Evolutionary conservation across 257 asterid species (phyloP).

Genomic region (Dorcoceras hygrometricum): DNA sequence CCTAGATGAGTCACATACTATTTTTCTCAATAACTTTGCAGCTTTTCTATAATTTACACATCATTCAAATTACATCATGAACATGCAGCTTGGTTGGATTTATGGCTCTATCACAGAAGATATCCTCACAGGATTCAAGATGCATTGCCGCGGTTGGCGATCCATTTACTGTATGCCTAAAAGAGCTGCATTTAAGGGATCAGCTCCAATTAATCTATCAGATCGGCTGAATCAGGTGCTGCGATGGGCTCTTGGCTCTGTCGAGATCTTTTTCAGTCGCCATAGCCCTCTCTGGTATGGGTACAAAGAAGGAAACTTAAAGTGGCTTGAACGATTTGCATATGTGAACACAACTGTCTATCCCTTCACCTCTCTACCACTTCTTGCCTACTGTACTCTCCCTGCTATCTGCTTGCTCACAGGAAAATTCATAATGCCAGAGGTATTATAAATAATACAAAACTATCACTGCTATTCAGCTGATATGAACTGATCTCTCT

Average conservation of each 20-base stretch:
- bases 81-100: conserved; percentile 89
- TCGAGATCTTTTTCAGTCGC: conserved; percentile 85
- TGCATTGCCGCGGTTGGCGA: conserved; percentile 98
- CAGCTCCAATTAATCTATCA: conserved; percentile 88
- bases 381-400: conserved; percentile 85
- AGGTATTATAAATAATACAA: conserved; percentile 36
- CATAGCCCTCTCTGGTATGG: conserved; percentile 90
- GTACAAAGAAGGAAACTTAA: conserved; percentile 72
- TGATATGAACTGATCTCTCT: neutral
- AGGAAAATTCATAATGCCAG: conserved; percentile 91
- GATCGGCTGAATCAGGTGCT: conserved; percentile 96
- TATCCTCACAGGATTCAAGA: conserved; percentile 90
- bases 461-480: neutral
- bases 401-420: conserved; percentile 92
- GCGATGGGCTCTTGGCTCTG: conserved; percentile 94
- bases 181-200: conserved; percentile 81
- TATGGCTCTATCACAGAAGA: conserved; percentile 96
- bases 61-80: conserved; percentile 16
- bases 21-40: conserved; percentile 4
- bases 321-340: conserved; percentile 86
- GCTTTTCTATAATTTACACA: neutral
- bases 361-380: conserved; percentile 88
- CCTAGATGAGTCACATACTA: neutral
- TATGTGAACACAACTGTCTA: conserved; percentile 79
- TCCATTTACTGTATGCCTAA: conserved; percentile 89